Conservation (phyloP, 805 yeast species). For the Deakozyma indianensis region DNA sequence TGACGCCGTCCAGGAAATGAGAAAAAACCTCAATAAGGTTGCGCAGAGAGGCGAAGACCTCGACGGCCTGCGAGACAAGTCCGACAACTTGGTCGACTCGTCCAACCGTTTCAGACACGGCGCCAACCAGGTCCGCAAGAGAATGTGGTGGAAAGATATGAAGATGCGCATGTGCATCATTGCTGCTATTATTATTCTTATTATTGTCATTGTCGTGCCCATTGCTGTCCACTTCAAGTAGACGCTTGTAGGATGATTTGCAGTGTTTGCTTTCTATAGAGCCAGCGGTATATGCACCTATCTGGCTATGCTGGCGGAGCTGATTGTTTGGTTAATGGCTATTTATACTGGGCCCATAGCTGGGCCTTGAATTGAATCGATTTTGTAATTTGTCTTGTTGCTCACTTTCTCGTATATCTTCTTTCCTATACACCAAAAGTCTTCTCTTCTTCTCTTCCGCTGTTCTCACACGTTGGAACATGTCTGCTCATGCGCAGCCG, state of each 20-base stretch:
- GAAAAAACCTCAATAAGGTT: constrained; percentile 90
- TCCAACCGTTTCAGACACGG: constrained; percentile 95
- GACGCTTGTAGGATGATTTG: not conserved
- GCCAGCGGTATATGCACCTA: too few species aligned
- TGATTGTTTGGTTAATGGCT: not conserved
- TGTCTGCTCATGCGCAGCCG: too few species aligned
- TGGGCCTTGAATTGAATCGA: too few species aligned
- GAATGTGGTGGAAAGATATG: constrained; percentile 98
- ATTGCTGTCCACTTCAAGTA: constrained; percentile 68
- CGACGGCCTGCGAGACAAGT: constrained; percentile 83
- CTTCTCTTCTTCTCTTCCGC: too few species aligned
- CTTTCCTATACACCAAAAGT: too few species aligned
- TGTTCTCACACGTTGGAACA: too few species aligned
- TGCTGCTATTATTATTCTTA: constrained; percentile 58
- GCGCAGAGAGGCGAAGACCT: constrained; percentile 91
- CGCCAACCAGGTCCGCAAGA: constrained; percentile 93
- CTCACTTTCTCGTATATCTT: too few species aligned
- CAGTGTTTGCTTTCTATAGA: too few species aligned
- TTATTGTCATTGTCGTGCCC: constrained; percentile 84
- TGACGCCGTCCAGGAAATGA: constrained; percentile 94
- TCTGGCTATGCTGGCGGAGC: too few species aligned
- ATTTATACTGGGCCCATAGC: not conserved
- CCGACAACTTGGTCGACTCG: constrained; percentile 79
- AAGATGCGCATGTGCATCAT: constrained; percentile 89
- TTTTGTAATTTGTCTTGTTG: too few species aligned